Conservation (phyloP, 768 basidiomycete species). For the Tulasnella sp. region DNA sequence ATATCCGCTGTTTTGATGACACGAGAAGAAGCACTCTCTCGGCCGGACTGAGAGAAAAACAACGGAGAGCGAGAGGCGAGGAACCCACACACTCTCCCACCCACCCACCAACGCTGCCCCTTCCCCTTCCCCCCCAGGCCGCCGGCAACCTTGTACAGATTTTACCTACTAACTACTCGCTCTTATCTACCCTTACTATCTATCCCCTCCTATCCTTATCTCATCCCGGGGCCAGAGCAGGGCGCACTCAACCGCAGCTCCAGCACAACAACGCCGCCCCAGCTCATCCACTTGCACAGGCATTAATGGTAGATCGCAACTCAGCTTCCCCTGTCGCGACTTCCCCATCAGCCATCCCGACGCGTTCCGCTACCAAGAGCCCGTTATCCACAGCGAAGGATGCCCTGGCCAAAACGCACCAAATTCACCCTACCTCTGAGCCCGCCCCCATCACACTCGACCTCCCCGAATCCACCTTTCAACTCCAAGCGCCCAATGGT, state of each 20-base stretch:
- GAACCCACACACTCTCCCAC: slow-evolving; percentile 1
- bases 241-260: background rate
- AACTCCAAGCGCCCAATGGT: background rate
- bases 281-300: background rate
- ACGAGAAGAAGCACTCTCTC: background rate
- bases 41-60: background rate
- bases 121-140: background rate
- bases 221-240: background rate
- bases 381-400: background rate
- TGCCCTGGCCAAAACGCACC: background rate
- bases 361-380: background rate
- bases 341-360: background rate
- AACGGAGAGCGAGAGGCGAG: slow-evolving; percentile 2
- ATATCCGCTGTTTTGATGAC: background rate
- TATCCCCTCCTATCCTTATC: background rate
- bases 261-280: background rate
- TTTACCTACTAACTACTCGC: background rate
- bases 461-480: slow-evolving; percentile 1
- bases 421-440: background rate
- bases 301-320: background rate
- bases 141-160: slow-evolving; percentile 11
- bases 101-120: background rate
- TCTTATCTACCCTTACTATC: background rate
- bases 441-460: background rate
- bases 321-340: background rate